These are phyloP conservation scores for Irpex sp. DNA, from an alignment of 1,284 basidiomycete genomes.

Conservation along the genomic window DNA sequence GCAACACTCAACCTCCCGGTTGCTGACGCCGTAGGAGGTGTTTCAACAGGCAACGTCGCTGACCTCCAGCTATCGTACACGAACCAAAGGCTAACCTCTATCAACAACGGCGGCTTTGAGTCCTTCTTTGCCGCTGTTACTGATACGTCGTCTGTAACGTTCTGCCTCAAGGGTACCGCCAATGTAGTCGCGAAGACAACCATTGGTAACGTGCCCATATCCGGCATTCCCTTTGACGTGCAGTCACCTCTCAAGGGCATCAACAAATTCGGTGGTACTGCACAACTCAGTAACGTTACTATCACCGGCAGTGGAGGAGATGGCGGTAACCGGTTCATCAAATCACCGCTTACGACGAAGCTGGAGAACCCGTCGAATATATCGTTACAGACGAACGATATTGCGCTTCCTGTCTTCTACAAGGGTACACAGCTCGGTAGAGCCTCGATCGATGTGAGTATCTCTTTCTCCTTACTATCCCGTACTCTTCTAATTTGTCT, in stretches of 20 bases:
- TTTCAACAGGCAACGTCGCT: slow-evolving; percentile 67
- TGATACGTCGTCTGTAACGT: slow-evolving; percentile 39
- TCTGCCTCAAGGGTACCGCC: slow-evolving; percentile 55
- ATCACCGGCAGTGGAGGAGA: slow-evolving; percentile 60
- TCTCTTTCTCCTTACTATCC: slow-evolving; percentile 1
- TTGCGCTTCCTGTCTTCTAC: slow-evolving; percentile 59
- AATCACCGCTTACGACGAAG: slow-evolving; percentile 48
- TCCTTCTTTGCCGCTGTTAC: slow-evolving; percentile 60
- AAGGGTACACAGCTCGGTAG: slow-evolving; percentile 52
- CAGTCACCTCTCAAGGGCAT: slow-evolving; percentile 54
- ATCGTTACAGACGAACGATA: slow-evolving; percentile 56
- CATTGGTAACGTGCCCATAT: slow-evolving; percentile 67
- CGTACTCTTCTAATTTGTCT: not conserved
- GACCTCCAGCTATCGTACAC: slow-evolving; percentile 55
- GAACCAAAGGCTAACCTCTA: slow-evolving; percentile 51
- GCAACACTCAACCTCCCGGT: slow-evolving; percentile 56
- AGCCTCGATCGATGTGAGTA: slow-evolving; percentile 54
- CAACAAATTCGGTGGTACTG: slow-evolving; percentile 48
- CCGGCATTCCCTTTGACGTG: slow-evolving; percentile 62
- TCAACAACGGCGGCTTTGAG: slow-evolving; percentile 53
- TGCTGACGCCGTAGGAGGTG: slow-evolving; percentile 49
- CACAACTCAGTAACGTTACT: slow-evolving; percentile 47
- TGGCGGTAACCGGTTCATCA: slow-evolving; percentile 52
- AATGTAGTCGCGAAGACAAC: slow-evolving; percentile 61
- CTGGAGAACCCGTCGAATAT: slow-evolving; percentile 69